Conservation (phyloP, 371 early-diverging fungal species). For the Basidiobolus heterosporus region DNA sequence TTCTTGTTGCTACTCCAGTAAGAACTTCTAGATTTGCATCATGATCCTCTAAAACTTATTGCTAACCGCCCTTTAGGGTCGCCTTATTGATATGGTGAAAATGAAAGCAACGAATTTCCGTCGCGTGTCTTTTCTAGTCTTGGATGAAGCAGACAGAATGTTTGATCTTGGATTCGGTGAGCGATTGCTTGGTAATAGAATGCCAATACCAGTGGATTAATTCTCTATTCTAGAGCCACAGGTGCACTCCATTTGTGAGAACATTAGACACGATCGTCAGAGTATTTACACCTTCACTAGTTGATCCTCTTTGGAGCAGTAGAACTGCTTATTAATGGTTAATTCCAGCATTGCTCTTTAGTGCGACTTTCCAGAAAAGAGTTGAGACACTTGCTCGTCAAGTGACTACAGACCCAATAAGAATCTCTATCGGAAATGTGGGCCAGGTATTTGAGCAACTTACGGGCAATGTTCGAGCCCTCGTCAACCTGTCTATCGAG, state of each 20-base stretch:
- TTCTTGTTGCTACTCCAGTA: conserved; percentile 79
- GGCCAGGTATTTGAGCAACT: conserved; percentile 21
- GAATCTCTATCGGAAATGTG: conserved; percentile 59
- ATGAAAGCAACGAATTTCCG: conserved; percentile 72
- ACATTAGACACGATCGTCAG: conserved; percentile 60
- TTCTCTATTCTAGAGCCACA: conserved; percentile 55
- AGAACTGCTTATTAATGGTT: conserved; percentile 4
- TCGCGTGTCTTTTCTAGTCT: conserved; percentile 79
- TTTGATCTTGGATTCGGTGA: conserved; percentile 91
- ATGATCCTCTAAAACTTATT: not conserved
- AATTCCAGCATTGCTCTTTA: conserved; percentile 80
- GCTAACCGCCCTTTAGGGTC: conserved; percentile 26
- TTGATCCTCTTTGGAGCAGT: not conserved
- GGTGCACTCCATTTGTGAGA: conserved; percentile 85
- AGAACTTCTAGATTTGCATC: not conserved
- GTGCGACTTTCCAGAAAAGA: conserved; percentile 96
- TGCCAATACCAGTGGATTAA: too few species aligned
- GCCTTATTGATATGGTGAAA: conserved; percentile 89
- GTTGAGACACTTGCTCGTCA: conserved; percentile 84
- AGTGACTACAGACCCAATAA: conserved; percentile 77
- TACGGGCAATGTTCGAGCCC: not conserved
- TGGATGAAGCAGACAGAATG: conserved; percentile 93
- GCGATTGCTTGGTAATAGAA: conserved; percentile 18
- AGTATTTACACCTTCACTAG: conserved; percentile 18
- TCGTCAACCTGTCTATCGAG: not conserved